Conservation (phyloP, 2,329 filamentous ascomycete species). For the Ascochyta koolunga region DNA sequence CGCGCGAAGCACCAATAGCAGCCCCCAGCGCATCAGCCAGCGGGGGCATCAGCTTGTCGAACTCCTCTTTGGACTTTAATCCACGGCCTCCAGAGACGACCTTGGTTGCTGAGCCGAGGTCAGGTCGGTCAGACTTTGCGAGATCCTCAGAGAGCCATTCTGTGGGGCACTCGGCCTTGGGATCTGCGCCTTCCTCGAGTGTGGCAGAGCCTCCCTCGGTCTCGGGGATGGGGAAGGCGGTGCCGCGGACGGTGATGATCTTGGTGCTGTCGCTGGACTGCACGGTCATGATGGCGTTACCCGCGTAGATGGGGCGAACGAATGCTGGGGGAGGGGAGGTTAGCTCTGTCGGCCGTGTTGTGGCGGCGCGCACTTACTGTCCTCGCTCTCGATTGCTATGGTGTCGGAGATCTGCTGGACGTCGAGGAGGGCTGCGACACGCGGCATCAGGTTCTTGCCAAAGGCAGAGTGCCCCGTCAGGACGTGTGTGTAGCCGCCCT, state of each 20-base stretch:
- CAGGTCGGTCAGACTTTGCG: conserved; percentile 89
- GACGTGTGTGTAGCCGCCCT: conserved; percentile 90
- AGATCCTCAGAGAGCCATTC: conserved; percentile 96
- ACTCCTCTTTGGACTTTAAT: conserved; percentile 97
- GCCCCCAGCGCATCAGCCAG: conserved; percentile 91
- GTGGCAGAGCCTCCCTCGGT: conserved; percentile 74
- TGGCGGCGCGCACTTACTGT: conserved; percentile 63
- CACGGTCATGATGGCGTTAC: conserved; percentile 95
- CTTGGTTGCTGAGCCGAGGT: conserved; percentile 84
- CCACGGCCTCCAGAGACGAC: conserved; percentile 95
- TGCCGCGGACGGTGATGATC: conserved; percentile 89
- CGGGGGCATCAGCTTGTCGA: conserved; percentile 89
- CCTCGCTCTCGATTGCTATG: conserved; percentile 82
- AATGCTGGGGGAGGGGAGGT: conserved; percentile 63
- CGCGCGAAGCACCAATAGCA: conserved; percentile 93
- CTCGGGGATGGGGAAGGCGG: conserved; percentile 81
- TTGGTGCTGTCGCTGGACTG: conserved; percentile 87
- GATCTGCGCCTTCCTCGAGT: conserved; percentile 82
- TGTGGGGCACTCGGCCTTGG: conserved; percentile 73
- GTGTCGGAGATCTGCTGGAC: conserved; percentile 94
- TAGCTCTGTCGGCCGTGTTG: background rate
- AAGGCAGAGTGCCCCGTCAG: conserved; percentile 92
- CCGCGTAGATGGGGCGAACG: conserved; percentile 94
- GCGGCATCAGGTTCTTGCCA: conserved; percentile 91
- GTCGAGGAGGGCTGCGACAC: conserved; percentile 89